These are phyloP conservation scores for Cyberlindnera samutprakarnensis DNA, from an alignment of 805 yeast species.

Conservation along the genomic window DNA sequence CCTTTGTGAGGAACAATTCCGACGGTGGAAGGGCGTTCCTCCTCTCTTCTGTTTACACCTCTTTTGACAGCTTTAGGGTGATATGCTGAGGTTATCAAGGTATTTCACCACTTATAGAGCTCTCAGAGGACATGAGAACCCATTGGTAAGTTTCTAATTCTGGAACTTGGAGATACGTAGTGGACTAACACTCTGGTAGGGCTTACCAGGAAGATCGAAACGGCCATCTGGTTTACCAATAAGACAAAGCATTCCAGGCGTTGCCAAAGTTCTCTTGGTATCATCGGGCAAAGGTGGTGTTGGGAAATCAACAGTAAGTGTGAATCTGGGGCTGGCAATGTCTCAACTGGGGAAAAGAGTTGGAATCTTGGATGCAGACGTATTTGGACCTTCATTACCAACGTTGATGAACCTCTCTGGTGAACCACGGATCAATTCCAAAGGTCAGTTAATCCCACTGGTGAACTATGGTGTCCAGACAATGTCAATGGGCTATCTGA, in stretches of 20 bases:
- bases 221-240: conserved; percentile 41
- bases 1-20: too few relatives aligned
- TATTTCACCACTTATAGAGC: not conserved
- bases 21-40: too few relatives aligned
- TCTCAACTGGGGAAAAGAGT: conserved; percentile 44
- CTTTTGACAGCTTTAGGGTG: too few relatives aligned
- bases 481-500: conserved; percentile 86
- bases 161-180: too few relatives aligned
- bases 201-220: too few relatives aligned
- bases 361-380: conserved; percentile 73
- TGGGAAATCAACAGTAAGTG: conserved; percentile 71
- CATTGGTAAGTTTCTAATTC: conserved; percentile 38
- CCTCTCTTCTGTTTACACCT: too few relatives aligned
- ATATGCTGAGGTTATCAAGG: too few relatives aligned
- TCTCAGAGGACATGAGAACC: conserved; percentile 36
- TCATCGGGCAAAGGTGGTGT: conserved; percentile 81
- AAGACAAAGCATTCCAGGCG: conserved; percentile 50
- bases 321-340: conserved; percentile 60
- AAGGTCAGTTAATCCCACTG: conserved; percentile 58
- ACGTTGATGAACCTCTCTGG: conserved; percentile 59
- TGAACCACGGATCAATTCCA: conserved; percentile 50
- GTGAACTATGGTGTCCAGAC: conserved; percentile 69
- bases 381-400: conserved; percentile 83
- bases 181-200: too few relatives aligned
- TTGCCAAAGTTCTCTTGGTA: conserved; percentile 55